A percentile compares a stretch with the other conserved stretches of the same genome.
Evolutionary conservation across 2,329 filamentous ascomycete species (phyloP).

Genomic region (Fusarium praegraminearum): DNA sequence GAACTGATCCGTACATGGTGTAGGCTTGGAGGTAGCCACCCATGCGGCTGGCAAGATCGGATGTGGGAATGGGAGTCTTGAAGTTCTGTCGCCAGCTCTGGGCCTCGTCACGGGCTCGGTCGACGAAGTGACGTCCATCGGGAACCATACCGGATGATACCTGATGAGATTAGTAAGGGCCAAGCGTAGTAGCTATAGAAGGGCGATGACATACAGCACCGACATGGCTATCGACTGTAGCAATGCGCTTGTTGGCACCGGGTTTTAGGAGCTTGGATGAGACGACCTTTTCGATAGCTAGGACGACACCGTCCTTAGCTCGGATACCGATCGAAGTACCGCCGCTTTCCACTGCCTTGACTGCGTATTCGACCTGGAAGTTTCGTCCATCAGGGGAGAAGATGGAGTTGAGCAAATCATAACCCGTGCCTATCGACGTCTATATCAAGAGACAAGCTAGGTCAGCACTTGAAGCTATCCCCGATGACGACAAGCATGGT

Average conservation of each 20-base stretch:
- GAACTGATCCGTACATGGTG: constrained; percentile 96
- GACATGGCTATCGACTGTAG: constrained; percentile 91
- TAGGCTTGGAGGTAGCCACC: constrained; percentile 97
- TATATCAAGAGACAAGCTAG: constrained; percentile 55
- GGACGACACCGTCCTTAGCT: constrained; percentile 96
- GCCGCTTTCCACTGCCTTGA: constrained; percentile 98
- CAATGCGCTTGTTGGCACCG: constrained; percentile 96
- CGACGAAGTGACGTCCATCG: constrained; percentile 94
- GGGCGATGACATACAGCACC: constrained; percentile 78
- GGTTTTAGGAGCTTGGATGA: constrained; percentile 95
- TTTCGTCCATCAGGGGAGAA: constrained; percentile 99
- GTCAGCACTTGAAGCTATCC: constrained; percentile 46
- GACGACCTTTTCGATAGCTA: constrained; percentile 97
- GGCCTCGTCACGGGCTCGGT: constrained; percentile 93
- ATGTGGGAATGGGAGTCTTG: constrained; percentile 92
- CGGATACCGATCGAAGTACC: constrained; percentile 96
- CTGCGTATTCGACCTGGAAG: constrained; percentile 98
- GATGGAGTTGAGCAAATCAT: constrained; percentile 99
- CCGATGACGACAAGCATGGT: constrained; percentile 40
- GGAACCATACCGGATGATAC: constrained; percentile 94
- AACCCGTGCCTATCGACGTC: constrained; percentile 99
- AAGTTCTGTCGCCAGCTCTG: constrained; percentile 91
- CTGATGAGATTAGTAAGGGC: constrained; percentile 51
- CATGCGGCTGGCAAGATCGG: constrained; percentile 90
- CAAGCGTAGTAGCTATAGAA: neutral